Base-by-base conservation (phyloP, 129 eudicot species). In the Flaveria trinervia region DNA sequence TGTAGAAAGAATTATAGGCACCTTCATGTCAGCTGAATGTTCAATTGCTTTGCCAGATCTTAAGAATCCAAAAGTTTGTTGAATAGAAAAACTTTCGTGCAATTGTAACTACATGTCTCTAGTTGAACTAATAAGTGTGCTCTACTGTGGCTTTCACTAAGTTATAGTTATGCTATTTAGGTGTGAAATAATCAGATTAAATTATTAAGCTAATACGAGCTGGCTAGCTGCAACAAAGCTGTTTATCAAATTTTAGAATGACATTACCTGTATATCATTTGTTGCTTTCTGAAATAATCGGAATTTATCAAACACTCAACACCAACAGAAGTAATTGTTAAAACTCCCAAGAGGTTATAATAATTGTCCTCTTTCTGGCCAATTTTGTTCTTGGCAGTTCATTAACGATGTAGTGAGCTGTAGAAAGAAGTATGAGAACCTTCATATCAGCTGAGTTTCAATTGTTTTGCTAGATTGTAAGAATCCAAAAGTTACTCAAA, bases 1-100 rank as follows among this genome's bases (percentile, higher is more conserved):
- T 56, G 68, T 79, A 79, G 57, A 62, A 43, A 62, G 72, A 55
- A 39, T 61, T 16, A n/a, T 5, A 65, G n/a, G 59, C 59, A 44
- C 44, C 70, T 64, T 18, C 18, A 64, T 64, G 26, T 62, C 16
- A 20, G 30, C 11, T 36, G 15, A n/a, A 28, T 28, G 69, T 15
- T 64, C 22, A 64, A 64, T 15, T 30, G 69, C 69, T 64, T 64
- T 64, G 46, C 45, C 20, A 5, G 77, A 55, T 51, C 54, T 17
- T 39, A 55, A 41, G 68, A 20, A 17, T 69, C 52, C 36, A 43
- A 67, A 57, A 23, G 28, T 57, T 69, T 56, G 20, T 26, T 70
- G 10, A 13, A 54, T 76, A 36, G 55, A 43, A 68, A 56, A 30
- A 56, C 36, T 12, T 56, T 1, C 57, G 76, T 57, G 70, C 62